Evolutionary conservation across 1,284 basidiomycete genomes (phyloP), one percentile per base, ranked within the genome.

Genomic region (Cystobasidium pallidum): DNA sequence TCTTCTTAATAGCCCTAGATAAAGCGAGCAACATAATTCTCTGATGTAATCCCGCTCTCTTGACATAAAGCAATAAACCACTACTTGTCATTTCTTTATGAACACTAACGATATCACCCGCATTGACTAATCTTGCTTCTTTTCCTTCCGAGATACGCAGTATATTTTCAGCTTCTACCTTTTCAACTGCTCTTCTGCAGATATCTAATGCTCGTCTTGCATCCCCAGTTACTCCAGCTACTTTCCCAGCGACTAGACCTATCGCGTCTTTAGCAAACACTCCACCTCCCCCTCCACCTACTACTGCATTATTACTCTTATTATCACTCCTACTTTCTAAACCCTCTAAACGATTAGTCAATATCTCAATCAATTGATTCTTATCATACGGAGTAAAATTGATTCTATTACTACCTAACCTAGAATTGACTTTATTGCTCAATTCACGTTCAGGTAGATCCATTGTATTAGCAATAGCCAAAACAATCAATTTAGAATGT

Each of bases 391-490:
- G 91, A 79, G 91, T 87, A 82, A 98, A 99, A 76, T 95, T 92
- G 77, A 98, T 94, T 39, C 94, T 88, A 58, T 90, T 89, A 86
- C 96, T 93, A n/a, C 94, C 95, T 13, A 99, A 83, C 66, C 96
- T 88, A 82, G 91, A 94, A 59, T 92, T 86, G 66, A 99, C 94
- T 75, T 96, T 89, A 2, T 93, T 92, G 2, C 86, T 90, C 85
- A 99, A 89, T 15, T 90, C 90, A 30, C 95, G 86, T 81, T 99
- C 95, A 0, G 96, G 96, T 66, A 99, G 84, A 79, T 99, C 95
- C 91, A 98, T 96, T 30, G 95, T 94, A 80, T 99, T 99, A 13
- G 96, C 96, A 0, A 99, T 94, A 0, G 96, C 96, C 66, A 99
- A 87, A 1, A 99, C 95, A 64, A 98, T 89, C 17, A 99, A 85